Base-by-base conservation (phyloP, 2,329 filamentous ascomycete genomes). In the Aspergillus ibericus region DNA sequence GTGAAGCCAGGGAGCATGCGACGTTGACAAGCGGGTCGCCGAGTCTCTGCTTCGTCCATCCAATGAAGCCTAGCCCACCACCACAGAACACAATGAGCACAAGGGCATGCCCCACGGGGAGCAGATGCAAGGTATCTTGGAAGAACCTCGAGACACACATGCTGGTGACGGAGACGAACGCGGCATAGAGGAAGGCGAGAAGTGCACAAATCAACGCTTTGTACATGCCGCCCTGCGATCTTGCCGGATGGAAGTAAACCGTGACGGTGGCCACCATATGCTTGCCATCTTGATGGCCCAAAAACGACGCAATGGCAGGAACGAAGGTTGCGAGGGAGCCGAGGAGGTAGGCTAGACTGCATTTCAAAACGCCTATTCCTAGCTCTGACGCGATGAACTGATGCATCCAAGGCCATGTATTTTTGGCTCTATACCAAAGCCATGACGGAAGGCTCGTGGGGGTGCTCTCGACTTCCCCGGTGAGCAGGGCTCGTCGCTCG, bases 231-330 rank as follows among this genome's bases (percentile, higher is more conserved):
- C 93, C 93, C 25, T 88, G 85, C 16, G 91, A 91, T 58, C 93
- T 83, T 5, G 92, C 91, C 4, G 93, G 92, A 73, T 97, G 92
- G 69, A 97, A 98, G 71, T 96, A 98, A 10, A 97, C 93, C 0
- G 92, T 96, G 58, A 97, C 86, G 2, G 93, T 97, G 32, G 92
- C 92, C 53, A 96, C 92, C 70, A 96, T 88, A 75, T 97, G 93
- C 72, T 97, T 97, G 52, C 92, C 92, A 76, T 96, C 93, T 70
- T 92, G 89, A 63, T 88, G 83, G 10, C 93, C 93, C 15, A 97
- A 80, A 57, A 92, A 85, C 7, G 82, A 78, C 15, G 92, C 88
- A 56, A 96, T 81, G 2, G 84, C 83, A 2, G 88, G 85, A 62
- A 91, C 87, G 68, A 96, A 95, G 0, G 93, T 97, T 35, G 88